Evolutionary conservation across 2,329 filamentous ascomycete genomes (phyloP).

Genomic region (Neospermospora avenae): DNA sequence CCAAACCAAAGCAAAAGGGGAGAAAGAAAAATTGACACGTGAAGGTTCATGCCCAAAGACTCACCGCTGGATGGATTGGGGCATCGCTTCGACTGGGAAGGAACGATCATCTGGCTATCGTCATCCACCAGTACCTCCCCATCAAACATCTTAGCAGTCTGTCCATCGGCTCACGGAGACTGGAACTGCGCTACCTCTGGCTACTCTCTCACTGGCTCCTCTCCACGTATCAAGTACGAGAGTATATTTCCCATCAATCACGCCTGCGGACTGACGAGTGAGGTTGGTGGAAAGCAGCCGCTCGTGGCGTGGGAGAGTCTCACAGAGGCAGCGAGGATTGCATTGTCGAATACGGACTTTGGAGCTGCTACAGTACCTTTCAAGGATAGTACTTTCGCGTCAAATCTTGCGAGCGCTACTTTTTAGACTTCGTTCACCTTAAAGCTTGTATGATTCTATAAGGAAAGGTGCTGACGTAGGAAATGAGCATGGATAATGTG

Average conservation of each 20-base stretch:
- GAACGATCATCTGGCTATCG: conserved; percentile 50
- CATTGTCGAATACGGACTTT: conserved; percentile 40
- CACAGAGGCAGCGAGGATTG: conserved; percentile 35
- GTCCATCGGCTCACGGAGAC: conserved; percentile 49
- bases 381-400: conserved; percentile 35
- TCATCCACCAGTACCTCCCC: conserved; percentile 32
- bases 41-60: conserved; percentile 49
- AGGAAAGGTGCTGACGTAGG: no score
- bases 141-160: conserved; percentile 45
- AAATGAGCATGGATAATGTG: background rate
- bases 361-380: conserved; percentile 43
- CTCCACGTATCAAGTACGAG: conserved; percentile 46
- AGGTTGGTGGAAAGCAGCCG: conserved; percentile 38
- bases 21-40: conserved; percentile 1
- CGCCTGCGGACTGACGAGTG: conserved; percentile 37
- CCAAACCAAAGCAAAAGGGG: conserved; percentile 22
- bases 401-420: conserved; percentile 37
- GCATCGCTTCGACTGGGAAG: conserved; percentile 55
- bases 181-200: conserved; percentile 42
- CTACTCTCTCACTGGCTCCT: conserved; percentile 41
- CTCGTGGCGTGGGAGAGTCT: conserved; percentile 45
- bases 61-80: conserved; percentile 37
- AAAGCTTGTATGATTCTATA: no score
- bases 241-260: conserved; percentile 47
- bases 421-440: no score